Evolutionary conservation across 1,139 yeast genomes (phyloP), one percentile per base, ranked within the genome.

Genomic region (Diutina scorzettiae): DNA sequence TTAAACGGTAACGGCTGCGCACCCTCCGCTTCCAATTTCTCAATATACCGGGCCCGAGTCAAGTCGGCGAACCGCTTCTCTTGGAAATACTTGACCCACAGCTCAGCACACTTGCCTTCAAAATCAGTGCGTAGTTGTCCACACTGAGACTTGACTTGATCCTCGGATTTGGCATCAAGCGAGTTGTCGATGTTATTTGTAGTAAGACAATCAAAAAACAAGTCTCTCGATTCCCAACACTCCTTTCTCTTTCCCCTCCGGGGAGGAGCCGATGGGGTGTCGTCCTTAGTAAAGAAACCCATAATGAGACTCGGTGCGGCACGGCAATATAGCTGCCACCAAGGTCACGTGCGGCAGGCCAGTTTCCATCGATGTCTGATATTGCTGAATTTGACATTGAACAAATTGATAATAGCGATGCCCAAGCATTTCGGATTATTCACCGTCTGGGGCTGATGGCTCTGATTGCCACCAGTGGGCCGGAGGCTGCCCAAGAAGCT

Each of bases 1-100:
- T 66, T 69, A 53, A 69, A 66, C 6, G 74, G 73, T 44, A 69
- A 60, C 39, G 66, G 71, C 51, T 67, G 63, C 11, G 73, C 74
- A 8, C 73, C 73, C 49, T 69, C 73, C 4, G 69, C 62, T 49
- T 69, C 67, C 44, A 69, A 57, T 52, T 67, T 64, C 28, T 55
- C 60, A 41, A 69, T 66, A 48, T 67, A 68, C 48, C 68, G 60
- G 33, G 62, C 61, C 51, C 73, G 59, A 34, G 59, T 56, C 48
- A 68, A 53, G 48, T 69, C 74, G 47, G 61, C 67, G 48, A 56
- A 67, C 46, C 74, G 57, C 53, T 69, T 69, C 44, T 69, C 72
- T 48, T 69, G 74, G 51, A 69, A 69, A 47, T 69, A 68, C 47
- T 67, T 62, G 47, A 44, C 41, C 74, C 74, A 69, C 41, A 69